Evolutionary conservation across 2,329 filamentous ascomycete genomes (phyloP).

Genomic region (Nigrograna mackinnonii): DNA sequence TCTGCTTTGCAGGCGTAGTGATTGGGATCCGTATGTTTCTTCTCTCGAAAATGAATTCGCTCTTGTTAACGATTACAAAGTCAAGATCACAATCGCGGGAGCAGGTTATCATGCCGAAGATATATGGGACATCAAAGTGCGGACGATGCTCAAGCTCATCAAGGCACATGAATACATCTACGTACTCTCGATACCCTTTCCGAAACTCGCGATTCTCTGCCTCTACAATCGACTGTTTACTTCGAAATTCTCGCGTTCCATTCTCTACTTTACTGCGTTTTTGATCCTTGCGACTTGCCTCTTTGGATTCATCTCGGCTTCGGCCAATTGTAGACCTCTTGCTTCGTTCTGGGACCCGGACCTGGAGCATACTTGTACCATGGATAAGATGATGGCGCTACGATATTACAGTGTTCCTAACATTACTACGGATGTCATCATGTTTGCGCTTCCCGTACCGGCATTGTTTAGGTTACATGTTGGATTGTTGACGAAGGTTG

Average conservation of each 20-base stretch:
- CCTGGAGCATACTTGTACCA: conserved; percentile 9
- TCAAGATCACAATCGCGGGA: conserved; percentile 19
- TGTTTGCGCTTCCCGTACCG: conserved; percentile 40
- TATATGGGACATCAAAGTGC: conserved; percentile 10
- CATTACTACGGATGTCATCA: conserved; percentile 39
- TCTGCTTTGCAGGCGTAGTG: conserved; percentile 18
- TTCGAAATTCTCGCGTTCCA: conserved; percentile 4
- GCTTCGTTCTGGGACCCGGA: conserved; percentile 12
- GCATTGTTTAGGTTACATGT: conserved; percentile 34
- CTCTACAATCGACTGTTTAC: conserved; percentile 22
- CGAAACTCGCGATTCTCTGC: conserved; percentile 21
- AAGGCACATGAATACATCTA: conserved; percentile 16
- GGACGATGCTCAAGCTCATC: conserved; percentile 14
- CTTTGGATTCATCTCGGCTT: conserved; percentile 12
- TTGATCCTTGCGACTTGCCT: conserved; percentile 14
- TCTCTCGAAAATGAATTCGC: not conserved
- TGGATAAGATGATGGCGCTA: conserved; percentile 14
- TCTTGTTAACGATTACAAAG: conserved; percentile 10
- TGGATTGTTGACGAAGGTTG: conserved; percentile 14
- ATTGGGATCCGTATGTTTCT: conserved; percentile 16
- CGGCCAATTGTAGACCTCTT: conserved; percentile 19
- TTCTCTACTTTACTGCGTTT: conserved; percentile 13
- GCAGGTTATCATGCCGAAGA: conserved; percentile 16
- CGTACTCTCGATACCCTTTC: conserved; percentile 17
- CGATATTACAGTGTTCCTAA: conserved; percentile 35